A percentile compares a stretch with the other conserved stretches of the same genome.
These are phyloP conservation scores for Dentipellis sp. DNA, from an alignment of 768 basidiomycete species.

Conservation along the genomic window DNA sequence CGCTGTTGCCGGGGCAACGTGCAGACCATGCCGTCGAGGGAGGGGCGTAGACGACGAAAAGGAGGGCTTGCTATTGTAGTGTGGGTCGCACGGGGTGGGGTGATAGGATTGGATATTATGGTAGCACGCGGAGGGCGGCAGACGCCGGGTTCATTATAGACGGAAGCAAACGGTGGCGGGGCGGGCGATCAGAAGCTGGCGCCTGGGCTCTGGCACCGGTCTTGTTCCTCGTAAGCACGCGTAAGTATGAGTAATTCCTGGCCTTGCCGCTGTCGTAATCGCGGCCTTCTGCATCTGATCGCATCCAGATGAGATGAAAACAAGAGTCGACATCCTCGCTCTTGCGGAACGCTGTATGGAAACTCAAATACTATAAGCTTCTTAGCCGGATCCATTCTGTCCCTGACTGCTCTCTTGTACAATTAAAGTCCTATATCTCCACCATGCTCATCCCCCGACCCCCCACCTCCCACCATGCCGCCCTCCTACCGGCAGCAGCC, in stretches of 20 bases:
- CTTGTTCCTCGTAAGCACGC: background rate
- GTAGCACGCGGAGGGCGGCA: too few relatives aligned
- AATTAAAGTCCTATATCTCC: too few relatives aligned
- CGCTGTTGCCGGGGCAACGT: conserved; percentile 9
- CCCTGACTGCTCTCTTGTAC: conserved; percentile 9
- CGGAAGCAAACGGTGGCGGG: too few relatives aligned
- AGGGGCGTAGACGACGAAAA: conserved; percentile 3
- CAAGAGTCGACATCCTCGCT: conserved; percentile 13
- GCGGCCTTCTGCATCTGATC: background rate
- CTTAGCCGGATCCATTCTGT: conserved; percentile 15
- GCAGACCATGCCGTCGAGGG: conserved; percentile 11
- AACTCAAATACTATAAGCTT: conserved; percentile 17
- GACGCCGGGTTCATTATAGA: too few relatives aligned
- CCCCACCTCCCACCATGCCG: conserved; percentile 11
- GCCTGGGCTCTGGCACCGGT: background rate
- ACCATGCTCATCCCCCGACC: conserved; percentile 11
- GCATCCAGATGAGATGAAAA: conserved; percentile 4
- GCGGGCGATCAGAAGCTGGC: background rate
- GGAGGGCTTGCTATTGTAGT: background rate
- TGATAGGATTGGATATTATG: too few relatives aligned
- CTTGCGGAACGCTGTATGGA: conserved; percentile 14
- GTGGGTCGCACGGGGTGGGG: background rate
- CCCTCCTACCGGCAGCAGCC: conserved; percentile 51
- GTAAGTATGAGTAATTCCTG: background rate
- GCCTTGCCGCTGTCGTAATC: background rate